Conservation (phyloP, 768 basidiomycete genomes). For the Boletus rufocinnamomeus region DNA sequence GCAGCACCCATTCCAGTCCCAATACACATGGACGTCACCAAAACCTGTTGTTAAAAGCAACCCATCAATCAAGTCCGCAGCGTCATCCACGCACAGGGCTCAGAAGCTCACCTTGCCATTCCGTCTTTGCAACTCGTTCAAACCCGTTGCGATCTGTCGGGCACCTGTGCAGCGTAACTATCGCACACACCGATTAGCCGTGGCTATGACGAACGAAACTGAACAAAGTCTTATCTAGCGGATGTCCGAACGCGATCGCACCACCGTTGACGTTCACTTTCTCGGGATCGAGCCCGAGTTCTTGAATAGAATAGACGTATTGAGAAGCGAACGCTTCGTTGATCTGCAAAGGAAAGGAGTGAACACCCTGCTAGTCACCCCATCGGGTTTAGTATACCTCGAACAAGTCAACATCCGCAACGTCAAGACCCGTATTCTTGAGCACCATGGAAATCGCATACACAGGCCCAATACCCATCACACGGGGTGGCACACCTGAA, state of each 20-base stretch:
- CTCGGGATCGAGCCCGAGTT: slow-evolving; percentile 59
- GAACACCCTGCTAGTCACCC: background rate
- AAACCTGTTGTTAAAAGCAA: slow-evolving; percentile 44
- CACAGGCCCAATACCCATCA: slow-evolving; percentile 88
- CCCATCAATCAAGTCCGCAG: background rate
- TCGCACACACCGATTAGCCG: slow-evolving; percentile 16
- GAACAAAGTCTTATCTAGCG: slow-evolving; percentile 61
- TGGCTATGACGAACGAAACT: background rate
- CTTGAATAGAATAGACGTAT: slow-evolving; percentile 70
- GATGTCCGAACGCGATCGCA: slow-evolving; percentile 85
- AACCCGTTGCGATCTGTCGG: slow-evolving; percentile 81
- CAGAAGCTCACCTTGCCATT: slow-evolving; percentile 58
- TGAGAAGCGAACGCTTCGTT: slow-evolving; percentile 92
- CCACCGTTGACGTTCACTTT: slow-evolving; percentile 91
- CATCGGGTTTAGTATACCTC: slow-evolving; percentile 49
- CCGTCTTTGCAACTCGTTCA: slow-evolving; percentile 70
- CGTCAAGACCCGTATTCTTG: slow-evolving; percentile 61
- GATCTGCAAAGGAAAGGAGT: slow-evolving; percentile 48
- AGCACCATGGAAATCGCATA: slow-evolving; percentile 83
- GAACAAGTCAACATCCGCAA: slow-evolving; percentile 75
- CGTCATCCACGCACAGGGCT: background rate
- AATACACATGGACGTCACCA: slow-evolving; percentile 91
- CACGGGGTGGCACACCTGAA: slow-evolving; percentile 69
- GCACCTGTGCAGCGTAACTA: slow-evolving; percentile 76
- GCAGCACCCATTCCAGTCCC: slow-evolving; percentile 93